A percentile compares a stretch with the other conserved stretches of the same genome.
These are phyloP conservation scores for Voacanga thouarsii DNA, from an alignment of 257 asterid species.

Conservation along the genomic window DNA sequence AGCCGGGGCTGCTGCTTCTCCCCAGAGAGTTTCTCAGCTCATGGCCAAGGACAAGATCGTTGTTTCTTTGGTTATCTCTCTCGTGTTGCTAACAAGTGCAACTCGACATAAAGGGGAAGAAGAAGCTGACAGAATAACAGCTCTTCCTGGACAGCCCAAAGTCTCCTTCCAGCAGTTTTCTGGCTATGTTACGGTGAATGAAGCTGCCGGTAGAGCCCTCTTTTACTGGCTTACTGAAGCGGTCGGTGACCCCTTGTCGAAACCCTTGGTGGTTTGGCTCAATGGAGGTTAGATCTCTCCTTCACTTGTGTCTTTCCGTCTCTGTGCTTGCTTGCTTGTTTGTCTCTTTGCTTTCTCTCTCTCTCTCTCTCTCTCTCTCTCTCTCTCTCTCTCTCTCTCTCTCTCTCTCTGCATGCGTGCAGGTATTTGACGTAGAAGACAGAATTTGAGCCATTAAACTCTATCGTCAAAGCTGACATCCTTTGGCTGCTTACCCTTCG, in stretches of 20 bases:
- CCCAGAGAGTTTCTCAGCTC: neutral
- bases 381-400: too few relatives aligned
- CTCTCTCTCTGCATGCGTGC: neutral
- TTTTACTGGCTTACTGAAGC: conserved; percentile 94
- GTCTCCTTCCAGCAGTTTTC: conserved; percentile 75
- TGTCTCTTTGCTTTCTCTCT: too few relatives aligned
- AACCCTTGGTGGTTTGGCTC: conserved; percentile 89
- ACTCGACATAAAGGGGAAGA: conserved; percentile 28
- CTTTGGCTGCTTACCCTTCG: too few relatives aligned
- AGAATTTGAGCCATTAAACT: neutral
- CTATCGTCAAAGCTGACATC: too few relatives aligned
- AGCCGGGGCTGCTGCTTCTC: neutral
- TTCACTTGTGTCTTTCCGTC: neutral
- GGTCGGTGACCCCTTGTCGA: conserved; percentile 35
- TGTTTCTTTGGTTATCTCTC: conserved; percentile 4
- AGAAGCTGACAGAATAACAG: conserved; percentile 59
- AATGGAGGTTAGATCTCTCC: conserved; percentile 66
- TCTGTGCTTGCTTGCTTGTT: too few relatives aligned
- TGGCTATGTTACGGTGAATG: conserved; percentile 77
- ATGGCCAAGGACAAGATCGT: conserved; percentile 16
- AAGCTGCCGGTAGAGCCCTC: conserved; percentile 76
- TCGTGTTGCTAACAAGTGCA: conserved; percentile 3
- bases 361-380: neutral
- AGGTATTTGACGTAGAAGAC: neutral
- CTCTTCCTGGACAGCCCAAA: conserved; percentile 87